Conservation (phyloP, 2,329 filamentous ascomycete species). For the Teratosphaeria nubilosa region DNA sequence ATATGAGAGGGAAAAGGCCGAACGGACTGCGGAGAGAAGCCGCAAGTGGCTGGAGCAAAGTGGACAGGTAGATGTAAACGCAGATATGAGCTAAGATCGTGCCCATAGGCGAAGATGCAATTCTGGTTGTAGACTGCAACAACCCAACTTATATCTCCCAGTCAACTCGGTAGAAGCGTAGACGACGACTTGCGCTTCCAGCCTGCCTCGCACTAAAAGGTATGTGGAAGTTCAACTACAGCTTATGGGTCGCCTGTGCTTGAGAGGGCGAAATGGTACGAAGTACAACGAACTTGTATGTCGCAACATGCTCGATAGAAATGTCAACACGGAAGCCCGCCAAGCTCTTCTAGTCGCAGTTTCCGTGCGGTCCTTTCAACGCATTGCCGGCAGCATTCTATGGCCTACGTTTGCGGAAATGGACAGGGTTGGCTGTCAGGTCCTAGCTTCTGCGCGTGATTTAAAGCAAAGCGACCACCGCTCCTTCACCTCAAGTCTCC, state of each 20-base stretch:
- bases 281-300: too few relatives aligned
- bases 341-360: too few relatives aligned
- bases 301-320: too few relatives aligned
- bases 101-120: background rate
- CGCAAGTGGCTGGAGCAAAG: background rate
- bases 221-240: too few relatives aligned
- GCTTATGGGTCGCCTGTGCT: too few relatives aligned
- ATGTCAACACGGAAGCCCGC: too few relatives aligned
- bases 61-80: background rate
- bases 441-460: background rate
- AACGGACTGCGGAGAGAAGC: slow-evolving; percentile 2
- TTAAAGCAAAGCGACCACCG: background rate
- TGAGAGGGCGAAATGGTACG: too few relatives aligned
- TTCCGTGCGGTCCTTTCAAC: background rate
- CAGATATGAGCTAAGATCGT: background rate
- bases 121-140: too few relatives aligned
- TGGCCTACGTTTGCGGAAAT: background rate
- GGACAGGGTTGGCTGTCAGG: background rate
- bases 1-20: slow-evolving; percentile 28
- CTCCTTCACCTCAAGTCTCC: background rate
- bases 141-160: background rate
- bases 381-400: background rate
- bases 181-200: background rate
- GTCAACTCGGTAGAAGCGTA: background rate
- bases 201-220: too few relatives aligned